Percentiles rank a stretch among this genome's conserved stretches.
Evolutionary conservation across 306 rosid species (phyloP).

Genomic region (Biancaea sappan): DNA sequence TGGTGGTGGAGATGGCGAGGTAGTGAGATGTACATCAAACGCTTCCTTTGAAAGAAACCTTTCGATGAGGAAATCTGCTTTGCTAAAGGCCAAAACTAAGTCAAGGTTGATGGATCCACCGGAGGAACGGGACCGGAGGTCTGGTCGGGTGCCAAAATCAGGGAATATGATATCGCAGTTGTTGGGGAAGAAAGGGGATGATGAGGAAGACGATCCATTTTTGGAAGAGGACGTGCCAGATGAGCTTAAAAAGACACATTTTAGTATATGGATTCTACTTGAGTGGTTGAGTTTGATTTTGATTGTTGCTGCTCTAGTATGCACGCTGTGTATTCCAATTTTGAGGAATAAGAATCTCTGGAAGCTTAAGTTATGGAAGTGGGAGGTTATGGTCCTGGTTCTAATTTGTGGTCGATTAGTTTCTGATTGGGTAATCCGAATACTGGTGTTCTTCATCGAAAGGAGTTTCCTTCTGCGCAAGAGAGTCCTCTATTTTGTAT

Average conservation of each 20-base stretch:
- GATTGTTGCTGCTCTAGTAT: slow-evolving; percentile 45
- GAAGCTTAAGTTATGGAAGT: slow-evolving; percentile 62
- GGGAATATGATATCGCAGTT: slow-evolving; percentile 64
- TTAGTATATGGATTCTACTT: slow-evolving; percentile 48
- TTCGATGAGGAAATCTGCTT: slow-evolving; percentile 53
- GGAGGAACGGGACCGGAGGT: slow-evolving; percentile 47
- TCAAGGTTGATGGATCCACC: slow-evolving; percentile 87
- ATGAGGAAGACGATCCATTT: slow-evolving; percentile 74
- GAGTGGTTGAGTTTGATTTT: slow-evolving; percentile 73
- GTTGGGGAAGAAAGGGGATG: slow-evolving; percentile 52
- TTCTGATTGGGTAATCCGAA: slow-evolving; percentile 64
- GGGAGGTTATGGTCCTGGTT: slow-evolving; percentile 65
- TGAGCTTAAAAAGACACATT: slow-evolving; percentile 38
- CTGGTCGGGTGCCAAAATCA: slow-evolving; percentile 53
- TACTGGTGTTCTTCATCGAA: slow-evolving; percentile 54
- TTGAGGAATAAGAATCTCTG: slow-evolving; percentile 44
- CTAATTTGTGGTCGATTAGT: slow-evolving; percentile 69
- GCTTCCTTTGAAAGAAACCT: slow-evolving; percentile 53
- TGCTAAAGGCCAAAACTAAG: slow-evolving; percentile 58
- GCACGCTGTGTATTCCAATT: slow-evolving; percentile 43
- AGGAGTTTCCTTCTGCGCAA: slow-evolving; percentile 63
- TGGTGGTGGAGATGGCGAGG: slow-evolving; percentile 45
- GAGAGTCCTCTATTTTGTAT: slow-evolving; percentile 63
- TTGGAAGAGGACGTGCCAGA: slow-evolving; percentile 55
- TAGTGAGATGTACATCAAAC: slow-evolving; percentile 71